Percentiles rank a stretch among this genome's conserved stretches.
phyloP scores from a whole-genome alignment of 306 rosid species.

The Parietaria judaica region DNA sequence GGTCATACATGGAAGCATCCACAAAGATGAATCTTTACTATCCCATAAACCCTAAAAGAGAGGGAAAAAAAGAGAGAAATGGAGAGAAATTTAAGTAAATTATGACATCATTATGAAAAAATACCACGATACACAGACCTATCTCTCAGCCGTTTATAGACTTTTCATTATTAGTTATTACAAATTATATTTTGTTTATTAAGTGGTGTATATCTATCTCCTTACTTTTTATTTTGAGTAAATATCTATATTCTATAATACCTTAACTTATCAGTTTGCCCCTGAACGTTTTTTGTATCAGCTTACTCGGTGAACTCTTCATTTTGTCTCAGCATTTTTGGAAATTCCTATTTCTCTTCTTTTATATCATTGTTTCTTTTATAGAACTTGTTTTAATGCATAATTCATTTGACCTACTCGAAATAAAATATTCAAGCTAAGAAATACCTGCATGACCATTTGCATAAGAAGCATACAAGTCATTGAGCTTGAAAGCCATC shows the following conservation, averaged over 20 bases:
- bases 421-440: background rate
- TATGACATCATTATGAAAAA: background rate
- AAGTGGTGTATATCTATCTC: no score
- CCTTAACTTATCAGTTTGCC: no score
- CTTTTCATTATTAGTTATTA: no score
- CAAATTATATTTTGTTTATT: no score
- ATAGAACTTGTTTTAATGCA: no score
- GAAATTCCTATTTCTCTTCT: background rate
- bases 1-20: slow-evolving; percentile 95
- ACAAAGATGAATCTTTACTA: slow-evolving; percentile 65
- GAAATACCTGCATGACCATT: slow-evolving; percentile 89
- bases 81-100: slow-evolving; percentile 7
- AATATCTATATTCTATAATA: no score
- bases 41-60: slow-evolving; percentile 74
- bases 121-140: background rate
- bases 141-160: no score
- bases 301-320: no score
- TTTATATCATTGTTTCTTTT: background rate
- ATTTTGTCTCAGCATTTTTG: no score
- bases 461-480: slow-evolving; percentile 94
- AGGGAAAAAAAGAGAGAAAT: slow-evolving; percentile 3
- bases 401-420: no score
- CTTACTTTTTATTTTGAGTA: no score
- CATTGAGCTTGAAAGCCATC: slow-evolving; percentile 87
- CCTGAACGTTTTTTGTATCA: no score